Evolutionary conservation across 179 eudicot genomes (phyloP).

Genomic region (Actinidia arguta): DNA sequence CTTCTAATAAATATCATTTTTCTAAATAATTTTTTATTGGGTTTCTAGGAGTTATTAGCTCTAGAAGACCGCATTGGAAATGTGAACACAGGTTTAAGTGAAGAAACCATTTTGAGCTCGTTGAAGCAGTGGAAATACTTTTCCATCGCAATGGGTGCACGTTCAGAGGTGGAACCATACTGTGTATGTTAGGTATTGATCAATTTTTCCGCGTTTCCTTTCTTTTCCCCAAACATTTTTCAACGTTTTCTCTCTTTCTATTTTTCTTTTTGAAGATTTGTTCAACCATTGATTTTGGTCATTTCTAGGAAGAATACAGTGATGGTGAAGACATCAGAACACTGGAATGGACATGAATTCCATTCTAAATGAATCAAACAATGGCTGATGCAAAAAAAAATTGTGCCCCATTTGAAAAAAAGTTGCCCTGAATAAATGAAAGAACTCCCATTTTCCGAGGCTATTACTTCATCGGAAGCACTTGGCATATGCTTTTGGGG

Average conservation of each 20-base stretch:
- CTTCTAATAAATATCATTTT: neutral
- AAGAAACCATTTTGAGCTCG: constrained; percentile 55
- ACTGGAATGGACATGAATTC: constrained; percentile 68
- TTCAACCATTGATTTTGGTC: neutral
- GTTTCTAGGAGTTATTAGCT: constrained; percentile 80
- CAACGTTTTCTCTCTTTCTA: neutral
- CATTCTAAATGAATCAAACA: constrained; percentile 66
- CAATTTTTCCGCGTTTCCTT: neutral
- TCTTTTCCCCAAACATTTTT: neutral
- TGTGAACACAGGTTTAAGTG: constrained; percentile 82
- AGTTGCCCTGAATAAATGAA: constrained; percentile 56
- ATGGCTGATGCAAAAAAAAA: constrained; percentile 90
- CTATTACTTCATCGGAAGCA: neutral
- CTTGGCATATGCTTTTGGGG: neutral
- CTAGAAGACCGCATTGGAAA: constrained; percentile 90
- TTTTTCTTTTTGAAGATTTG: neutral
- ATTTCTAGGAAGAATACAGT: constrained; percentile 72
- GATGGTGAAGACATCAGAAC: constrained; percentile 64
- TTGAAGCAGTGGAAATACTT: constrained; percentile 64
- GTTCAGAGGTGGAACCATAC: constrained; percentile 72
- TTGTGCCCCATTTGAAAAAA: constrained; percentile 93
- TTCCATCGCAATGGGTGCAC: constrained; percentile 36
- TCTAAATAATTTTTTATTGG: neutral
- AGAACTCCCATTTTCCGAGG: neutral
- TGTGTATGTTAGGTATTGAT: constrained; percentile 81